These are phyloP conservation scores for Elongisporangium anandrum DNA, from an alignment of 352 stramenopile species.

Conservation along the genomic window DNA sequence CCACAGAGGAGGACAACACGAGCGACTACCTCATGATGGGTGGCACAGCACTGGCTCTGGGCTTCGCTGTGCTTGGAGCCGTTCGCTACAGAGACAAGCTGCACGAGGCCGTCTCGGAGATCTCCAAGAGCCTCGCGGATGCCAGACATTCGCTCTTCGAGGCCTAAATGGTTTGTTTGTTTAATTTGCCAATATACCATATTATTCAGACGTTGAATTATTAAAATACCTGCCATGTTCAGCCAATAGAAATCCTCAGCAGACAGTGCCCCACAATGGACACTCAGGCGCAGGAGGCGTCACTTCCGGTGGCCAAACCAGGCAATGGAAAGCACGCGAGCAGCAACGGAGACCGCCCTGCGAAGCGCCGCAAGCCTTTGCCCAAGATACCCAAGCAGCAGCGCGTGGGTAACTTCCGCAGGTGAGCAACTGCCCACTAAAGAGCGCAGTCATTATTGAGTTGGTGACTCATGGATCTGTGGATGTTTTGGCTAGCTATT, in stretches of 20 bases:
- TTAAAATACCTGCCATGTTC: not conserved
- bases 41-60: conserved; percentile 38
- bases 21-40: conserved; percentile 40
- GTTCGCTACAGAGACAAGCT: conserved; percentile 51
- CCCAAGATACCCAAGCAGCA: conserved; percentile 38
- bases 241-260: not conserved
- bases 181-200: not conserved
- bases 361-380: conserved; percentile 13
- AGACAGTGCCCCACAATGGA: not conserved
- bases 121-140: conserved; percentile 55
- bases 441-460: not conserved
- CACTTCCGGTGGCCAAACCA: not conserved
- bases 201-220: not conserved
- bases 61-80: conserved; percentile 34
- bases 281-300: not conserved
- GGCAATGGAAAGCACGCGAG: not conserved
- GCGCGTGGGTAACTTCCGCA: conserved; percentile 75
- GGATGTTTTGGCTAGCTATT: conserved; percentile 44
- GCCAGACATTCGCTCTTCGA: conserved; percentile 68
- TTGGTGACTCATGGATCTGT: not conserved
- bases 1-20: conserved; percentile 20
- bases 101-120: conserved; percentile 33
- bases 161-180: conserved; percentile 16
- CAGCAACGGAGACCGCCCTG: not conserved
- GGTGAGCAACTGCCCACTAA: conserved; percentile 15